Conservation (phyloP, 108 stramenopile species). For the Cyclotella atomus region DNA sequence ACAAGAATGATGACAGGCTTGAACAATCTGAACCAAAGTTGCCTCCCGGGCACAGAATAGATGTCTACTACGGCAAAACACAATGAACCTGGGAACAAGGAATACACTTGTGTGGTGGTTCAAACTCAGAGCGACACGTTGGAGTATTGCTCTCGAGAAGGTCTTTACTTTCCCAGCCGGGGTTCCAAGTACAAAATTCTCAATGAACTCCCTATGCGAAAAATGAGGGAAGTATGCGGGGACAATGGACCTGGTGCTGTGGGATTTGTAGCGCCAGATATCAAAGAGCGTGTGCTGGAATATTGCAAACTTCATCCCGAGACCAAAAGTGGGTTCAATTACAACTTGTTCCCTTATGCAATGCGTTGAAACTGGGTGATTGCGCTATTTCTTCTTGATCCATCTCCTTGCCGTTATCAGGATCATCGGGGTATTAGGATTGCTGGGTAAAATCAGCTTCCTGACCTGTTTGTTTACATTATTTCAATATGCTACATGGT, state of each 20-base stretch:
- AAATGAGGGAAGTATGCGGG: background rate
- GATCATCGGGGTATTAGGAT: background rate
- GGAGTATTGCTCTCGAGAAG: background rate
- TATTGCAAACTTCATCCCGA: background rate
- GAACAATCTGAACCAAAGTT: background rate
- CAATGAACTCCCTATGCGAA: background rate
- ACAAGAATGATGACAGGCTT: background rate
- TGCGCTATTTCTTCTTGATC: background rate
- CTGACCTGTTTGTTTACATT: no score
- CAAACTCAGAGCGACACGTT: background rate
- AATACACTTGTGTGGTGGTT: background rate
- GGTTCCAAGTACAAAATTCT: background rate
- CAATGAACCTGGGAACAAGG: background rate
- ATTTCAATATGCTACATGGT: no score
- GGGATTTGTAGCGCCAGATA: background rate
- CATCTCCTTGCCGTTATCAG: background rate
- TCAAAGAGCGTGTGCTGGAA: background rate
- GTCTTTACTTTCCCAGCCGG: background rate
- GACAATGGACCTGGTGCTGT: background rate
- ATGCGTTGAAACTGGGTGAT: background rate
- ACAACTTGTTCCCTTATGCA: background rate
- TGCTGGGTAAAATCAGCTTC: no score
- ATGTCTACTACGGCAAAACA: background rate
- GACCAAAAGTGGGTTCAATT: background rate
- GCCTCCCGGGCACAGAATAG: background rate